Base-by-base conservation (phyloP, 768 basidiomycete species). In the Dacryopinax spathularia region DNA sequence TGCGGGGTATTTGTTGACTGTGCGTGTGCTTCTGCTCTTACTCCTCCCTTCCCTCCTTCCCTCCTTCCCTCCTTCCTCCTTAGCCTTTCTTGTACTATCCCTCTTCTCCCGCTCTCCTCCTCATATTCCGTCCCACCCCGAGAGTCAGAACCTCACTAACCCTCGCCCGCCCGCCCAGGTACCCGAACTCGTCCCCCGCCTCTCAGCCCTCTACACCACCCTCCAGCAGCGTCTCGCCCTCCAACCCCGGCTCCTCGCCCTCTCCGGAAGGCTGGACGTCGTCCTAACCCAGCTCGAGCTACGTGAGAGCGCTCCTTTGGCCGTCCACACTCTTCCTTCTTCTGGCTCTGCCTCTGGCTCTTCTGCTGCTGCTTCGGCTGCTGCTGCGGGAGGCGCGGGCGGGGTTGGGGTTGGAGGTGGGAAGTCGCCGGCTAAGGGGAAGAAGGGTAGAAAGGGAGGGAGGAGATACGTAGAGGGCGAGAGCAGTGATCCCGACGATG, bases 281-380 rank as follows among this genome's bases (percentile, higher is more conserved):
- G 90, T 96, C 25, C 80, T 97, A 60, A 88, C 91, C 0, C 96
- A 98, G 72, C 88, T 97, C 63, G 89, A 94, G 72, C 81, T 93
- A 76, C 84, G 94, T 22, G 83, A 88, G 31, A 77, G 79, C 15
- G 82, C 82, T 12, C 87, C 86, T n/a, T 44, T 64, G 9, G 60
- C 10, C 35, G 18, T 36, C 35, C 35, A 18, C 35, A 18, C 35
- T 36, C 35, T 18, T 18, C 22, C 79, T 83, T 1, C 78, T 81
- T 3, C 71, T 84, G 48, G 73, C 77, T 25, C 29, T 33, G 12
- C 20, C 33, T 29, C 15, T 16, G 7, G 20, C 63, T 34, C 78
- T n/a, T n/a, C n/a, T n/a, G n/a, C n/a, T n/a, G n/a, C n/a, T n/a
- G n/a, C n/a, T n/a, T n/a, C n/a, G n/a, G n/a, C n/a, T n/a, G n/a